A percentile compares a stretch with the other conserved stretches of the same genome.
Evolutionary conservation across 2,329 filamentous ascomycete genomes (phyloP).

Genomic region (Colletotrichum theobromicola): DNA sequence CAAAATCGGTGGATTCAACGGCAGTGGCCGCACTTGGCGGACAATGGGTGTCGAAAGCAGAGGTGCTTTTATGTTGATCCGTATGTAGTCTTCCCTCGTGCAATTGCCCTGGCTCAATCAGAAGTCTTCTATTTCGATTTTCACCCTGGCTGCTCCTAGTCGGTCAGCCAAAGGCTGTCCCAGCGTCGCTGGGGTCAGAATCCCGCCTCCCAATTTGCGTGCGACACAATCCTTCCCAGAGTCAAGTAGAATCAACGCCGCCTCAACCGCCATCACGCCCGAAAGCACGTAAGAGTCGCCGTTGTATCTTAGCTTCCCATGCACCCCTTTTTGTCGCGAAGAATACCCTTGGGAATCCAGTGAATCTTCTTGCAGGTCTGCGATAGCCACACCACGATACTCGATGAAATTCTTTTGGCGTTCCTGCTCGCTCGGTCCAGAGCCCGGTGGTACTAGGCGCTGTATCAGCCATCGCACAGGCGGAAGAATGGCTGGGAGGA

Average conservation of each 20-base stretch:
- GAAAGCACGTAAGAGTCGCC: neutral
- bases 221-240: neutral
- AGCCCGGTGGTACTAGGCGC: neutral
- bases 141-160: neutral
- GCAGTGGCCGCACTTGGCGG: too few relatives aligned
- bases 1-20: too few relatives aligned
- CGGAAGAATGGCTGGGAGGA: neutral
- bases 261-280: neutral
- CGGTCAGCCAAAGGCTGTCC: neutral
- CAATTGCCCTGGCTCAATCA: neutral
- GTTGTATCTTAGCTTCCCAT: neutral
- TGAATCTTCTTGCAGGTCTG: neutral
- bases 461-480: neutral
- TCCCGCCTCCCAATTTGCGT: neutral
- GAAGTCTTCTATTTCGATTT: neutral
- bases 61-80: neutral
- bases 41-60: too few relatives aligned
- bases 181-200: neutral
- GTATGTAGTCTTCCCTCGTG: neutral
- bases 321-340: neutral
- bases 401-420: neutral
- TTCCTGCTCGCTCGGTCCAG: neutral
- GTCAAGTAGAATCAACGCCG: neutral
- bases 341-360: neutral
- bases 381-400: neutral